These are phyloP conservation scores for Sporisorium graminicola DNA, from an alignment of 1,284 basidiomycete species.

Conservation along the genomic window DNA sequence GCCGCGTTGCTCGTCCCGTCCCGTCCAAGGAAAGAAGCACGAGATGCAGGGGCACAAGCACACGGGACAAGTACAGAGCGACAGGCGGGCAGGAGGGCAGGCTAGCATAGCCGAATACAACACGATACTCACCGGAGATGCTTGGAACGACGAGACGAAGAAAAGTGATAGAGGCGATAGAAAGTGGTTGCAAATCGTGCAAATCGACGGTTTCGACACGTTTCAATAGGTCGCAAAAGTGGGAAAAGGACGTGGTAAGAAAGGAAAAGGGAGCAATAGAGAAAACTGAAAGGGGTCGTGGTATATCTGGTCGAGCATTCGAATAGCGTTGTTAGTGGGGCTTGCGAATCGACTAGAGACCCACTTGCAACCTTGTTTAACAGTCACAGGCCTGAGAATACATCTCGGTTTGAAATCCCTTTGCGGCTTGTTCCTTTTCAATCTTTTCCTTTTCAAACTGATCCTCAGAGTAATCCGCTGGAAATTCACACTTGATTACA, in stretches of 20 bases:
- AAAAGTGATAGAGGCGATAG: not conserved
- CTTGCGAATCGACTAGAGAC: not conserved
- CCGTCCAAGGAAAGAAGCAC: constrained; percentile 2
- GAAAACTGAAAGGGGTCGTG: constrained; percentile 3
- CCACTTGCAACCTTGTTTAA: constrained; percentile 12
- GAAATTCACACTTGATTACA: too few species aligned
- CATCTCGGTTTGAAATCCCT: not conserved
- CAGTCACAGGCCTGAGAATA: not conserved
- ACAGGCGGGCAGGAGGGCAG: not conserved
- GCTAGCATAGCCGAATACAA: not conserved
- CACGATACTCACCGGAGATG: not conserved
- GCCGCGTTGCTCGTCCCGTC: constrained; percentile 4
- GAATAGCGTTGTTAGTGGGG: not conserved
- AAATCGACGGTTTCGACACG: constrained; percentile 10
- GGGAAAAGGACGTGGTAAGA: constrained; percentile 26
- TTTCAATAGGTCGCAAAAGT: not conserved
- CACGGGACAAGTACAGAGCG: not conserved
- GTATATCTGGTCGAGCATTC: constrained; percentile 19
- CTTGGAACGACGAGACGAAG: not conserved
- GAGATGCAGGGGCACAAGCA: constrained; percentile 1
- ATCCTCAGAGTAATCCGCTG: too few species aligned
- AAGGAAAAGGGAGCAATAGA: constrained; percentile 27
- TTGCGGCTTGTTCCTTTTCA: too few species aligned
- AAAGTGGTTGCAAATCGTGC: constrained; percentile 1
- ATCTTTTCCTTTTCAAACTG: too few species aligned